phyloP scores from a whole-genome alignment of 1,284 basidiomycete genomes.

The Ceratobasidium sp. region DNA sequence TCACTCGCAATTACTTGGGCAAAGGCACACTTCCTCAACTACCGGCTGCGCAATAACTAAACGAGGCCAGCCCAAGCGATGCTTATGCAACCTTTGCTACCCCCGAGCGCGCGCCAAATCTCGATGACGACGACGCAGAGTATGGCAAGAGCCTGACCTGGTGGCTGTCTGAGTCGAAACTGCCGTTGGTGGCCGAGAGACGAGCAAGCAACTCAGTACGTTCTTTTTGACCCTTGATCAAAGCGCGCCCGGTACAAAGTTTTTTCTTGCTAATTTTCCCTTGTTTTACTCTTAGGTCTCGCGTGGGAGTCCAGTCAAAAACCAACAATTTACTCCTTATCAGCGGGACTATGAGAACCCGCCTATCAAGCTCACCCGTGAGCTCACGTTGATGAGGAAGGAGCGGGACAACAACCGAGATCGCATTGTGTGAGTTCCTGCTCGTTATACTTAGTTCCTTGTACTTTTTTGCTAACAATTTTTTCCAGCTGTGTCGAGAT shows the following conservation, averaged over 20 bases:
- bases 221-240: constrained; percentile 52
- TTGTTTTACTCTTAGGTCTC: constrained; percentile 79
- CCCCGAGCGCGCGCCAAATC: too few relatives aligned
- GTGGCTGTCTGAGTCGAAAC: constrained; percentile 97
- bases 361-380: constrained; percentile 93
- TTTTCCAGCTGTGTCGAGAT: constrained; percentile 91
- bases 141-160: constrained; percentile 84
- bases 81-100: too few relatives aligned
- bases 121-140: constrained; percentile 74
- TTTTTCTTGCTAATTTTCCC: constrained; percentile 31
- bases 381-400: constrained; percentile 94
- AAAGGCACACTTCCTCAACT: too few relatives aligned
- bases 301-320: constrained; percentile 90
- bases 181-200: constrained; percentile 95
- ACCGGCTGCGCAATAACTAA: too few relatives aligned
- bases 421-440: constrained; percentile 75
- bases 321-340: constrained; percentile 96
- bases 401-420: constrained; percentile 75
- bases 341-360: constrained; percentile 98
- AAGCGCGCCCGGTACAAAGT: constrained; percentile 12
- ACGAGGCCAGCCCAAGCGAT: too few relatives aligned
- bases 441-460: not conserved
- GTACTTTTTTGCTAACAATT: constrained; percentile 42
- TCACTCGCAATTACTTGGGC: too few relatives aligned
- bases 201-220: constrained; percentile 98